phyloP scores from a whole-genome alignment of 139 green algal genomes.

The Dunaliella primolecta region DNA sequence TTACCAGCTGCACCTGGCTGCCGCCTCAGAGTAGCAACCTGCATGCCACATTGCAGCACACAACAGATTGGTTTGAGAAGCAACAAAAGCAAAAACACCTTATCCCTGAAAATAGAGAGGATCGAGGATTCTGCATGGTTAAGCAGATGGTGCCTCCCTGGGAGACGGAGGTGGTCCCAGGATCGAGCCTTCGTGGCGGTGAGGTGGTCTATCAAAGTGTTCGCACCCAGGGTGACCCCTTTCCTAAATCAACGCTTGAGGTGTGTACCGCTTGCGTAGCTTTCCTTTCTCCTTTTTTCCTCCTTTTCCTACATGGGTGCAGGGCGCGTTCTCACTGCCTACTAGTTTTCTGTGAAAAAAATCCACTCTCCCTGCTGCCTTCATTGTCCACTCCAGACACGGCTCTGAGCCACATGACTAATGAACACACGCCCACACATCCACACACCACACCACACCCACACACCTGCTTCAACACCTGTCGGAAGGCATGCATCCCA shows the following conservation, averaged over 20 bases:
- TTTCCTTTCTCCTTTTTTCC: too few relatives aligned
- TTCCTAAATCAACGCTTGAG: too few relatives aligned
- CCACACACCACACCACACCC: not conserved
- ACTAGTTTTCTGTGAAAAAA: not conserved
- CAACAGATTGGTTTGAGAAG: not conserved
- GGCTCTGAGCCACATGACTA: not conserved
- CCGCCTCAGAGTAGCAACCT: conserved; percentile 54
- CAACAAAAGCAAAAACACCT: too few relatives aligned
- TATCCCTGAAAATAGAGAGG: not conserved
- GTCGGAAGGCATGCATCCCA: conserved; percentile 64
- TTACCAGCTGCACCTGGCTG: conserved; percentile 2
- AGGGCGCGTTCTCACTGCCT: too few relatives aligned
- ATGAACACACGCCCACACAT: not conserved
- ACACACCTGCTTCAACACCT: conserved; percentile 59
- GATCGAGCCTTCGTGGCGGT: too few relatives aligned
- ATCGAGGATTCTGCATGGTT: too few relatives aligned
- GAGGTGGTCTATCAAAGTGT: too few relatives aligned
- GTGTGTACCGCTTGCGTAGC: too few relatives aligned
- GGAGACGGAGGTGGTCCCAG: too few relatives aligned
- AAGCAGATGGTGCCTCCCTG: too few relatives aligned
- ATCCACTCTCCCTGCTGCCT: not conserved
- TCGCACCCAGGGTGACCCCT: too few relatives aligned
- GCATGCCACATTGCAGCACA: not conserved
- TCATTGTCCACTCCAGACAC: not conserved
- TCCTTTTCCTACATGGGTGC: not conserved